Evolutionary conservation across 176 grass and related monocot genomes (phyloP).

Genomic region (Musa schizocarpa): DNA sequence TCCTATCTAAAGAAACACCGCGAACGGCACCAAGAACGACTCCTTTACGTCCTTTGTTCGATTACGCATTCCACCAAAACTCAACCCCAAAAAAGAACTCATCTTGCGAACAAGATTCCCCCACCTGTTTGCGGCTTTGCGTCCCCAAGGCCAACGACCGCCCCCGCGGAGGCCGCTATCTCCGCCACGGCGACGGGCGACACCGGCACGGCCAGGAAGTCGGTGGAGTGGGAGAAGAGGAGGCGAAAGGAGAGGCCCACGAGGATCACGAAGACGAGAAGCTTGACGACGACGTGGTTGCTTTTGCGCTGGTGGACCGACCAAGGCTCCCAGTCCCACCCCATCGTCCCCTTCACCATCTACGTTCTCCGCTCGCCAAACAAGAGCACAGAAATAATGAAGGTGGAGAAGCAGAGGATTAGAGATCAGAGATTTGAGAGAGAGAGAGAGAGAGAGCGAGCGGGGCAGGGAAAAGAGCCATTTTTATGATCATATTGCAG

Average conservation of each 20-base stretch:
- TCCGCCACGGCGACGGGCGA: not conserved
- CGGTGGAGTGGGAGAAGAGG: slow-evolving; percentile 14
- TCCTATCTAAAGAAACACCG: no score
- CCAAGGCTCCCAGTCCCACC: slow-evolving; percentile 21
- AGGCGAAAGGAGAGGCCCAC: slow-evolving; percentile 26
- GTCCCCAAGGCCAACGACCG: not conserved
- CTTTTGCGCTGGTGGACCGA: slow-evolving; percentile 23
- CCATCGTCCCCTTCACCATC: slow-evolving; percentile 4
- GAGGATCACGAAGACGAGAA: slow-evolving; percentile 14
- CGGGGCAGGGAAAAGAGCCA: not conserved
- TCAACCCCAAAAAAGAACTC: not conserved
- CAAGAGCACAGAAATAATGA: no score
- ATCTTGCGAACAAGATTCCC: not conserved
- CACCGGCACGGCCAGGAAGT: not conserved
- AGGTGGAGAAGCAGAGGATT: no score
- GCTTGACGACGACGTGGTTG: slow-evolving; percentile 23
- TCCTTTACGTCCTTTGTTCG: no score
- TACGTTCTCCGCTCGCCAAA: no score
- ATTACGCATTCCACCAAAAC: not conserved
- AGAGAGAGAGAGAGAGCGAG: not conserved
- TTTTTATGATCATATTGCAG: not conserved
- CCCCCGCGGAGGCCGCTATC: no score
- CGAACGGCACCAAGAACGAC: no score
- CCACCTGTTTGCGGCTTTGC: not conserved
- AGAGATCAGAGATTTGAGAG: no score